phyloP scores from a whole-genome alignment of 305 asterid species.

The Lippia alba region DNA sequence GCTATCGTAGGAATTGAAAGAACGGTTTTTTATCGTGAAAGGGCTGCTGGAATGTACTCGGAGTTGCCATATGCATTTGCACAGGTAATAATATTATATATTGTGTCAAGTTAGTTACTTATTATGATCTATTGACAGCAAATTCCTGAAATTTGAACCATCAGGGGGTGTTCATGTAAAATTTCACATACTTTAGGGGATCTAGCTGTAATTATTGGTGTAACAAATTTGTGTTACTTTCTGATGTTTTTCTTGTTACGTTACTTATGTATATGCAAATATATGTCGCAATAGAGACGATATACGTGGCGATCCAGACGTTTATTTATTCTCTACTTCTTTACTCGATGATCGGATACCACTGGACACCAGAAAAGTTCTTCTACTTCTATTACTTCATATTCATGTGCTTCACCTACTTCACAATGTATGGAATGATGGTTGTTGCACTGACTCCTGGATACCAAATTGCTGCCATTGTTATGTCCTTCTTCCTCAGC shows the following conservation, averaged over 20 bases:
- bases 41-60: slow-evolving; percentile 76
- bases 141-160: neutral
- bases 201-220: slow-evolving; percentile 85
- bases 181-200: slow-evolving; percentile 41
- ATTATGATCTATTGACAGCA: no score
- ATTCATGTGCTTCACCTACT: slow-evolving; percentile 64
- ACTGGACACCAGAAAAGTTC: slow-evolving; percentile 55
- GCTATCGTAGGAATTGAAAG: slow-evolving; percentile 64
- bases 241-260: slow-evolving; percentile 51
- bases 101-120: no score
- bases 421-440: slow-evolving; percentile 74
- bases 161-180: slow-evolving; percentile 73
- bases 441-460: slow-evolving; percentile 72
- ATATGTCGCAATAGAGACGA: slow-evolving; percentile 64
- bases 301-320: slow-evolving; percentile 60
- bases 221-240: slow-evolving; percentile 45
- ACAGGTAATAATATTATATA: slow-evolving; percentile 44
- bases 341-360: slow-evolving; percentile 68
- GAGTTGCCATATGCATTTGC: slow-evolving; percentile 74
- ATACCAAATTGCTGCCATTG: slow-evolving; percentile 67
- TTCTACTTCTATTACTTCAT: slow-evolving; percentile 61
- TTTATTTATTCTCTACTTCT: slow-evolving; percentile 51
- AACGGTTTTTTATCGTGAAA: slow-evolving; percentile 72
- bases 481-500: slow-evolving; percentile 80
- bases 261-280: slow-evolving; percentile 44